phyloP scores from a whole-genome alignment of 139 green algal genomes.

The Marvania coccoides region DNA sequence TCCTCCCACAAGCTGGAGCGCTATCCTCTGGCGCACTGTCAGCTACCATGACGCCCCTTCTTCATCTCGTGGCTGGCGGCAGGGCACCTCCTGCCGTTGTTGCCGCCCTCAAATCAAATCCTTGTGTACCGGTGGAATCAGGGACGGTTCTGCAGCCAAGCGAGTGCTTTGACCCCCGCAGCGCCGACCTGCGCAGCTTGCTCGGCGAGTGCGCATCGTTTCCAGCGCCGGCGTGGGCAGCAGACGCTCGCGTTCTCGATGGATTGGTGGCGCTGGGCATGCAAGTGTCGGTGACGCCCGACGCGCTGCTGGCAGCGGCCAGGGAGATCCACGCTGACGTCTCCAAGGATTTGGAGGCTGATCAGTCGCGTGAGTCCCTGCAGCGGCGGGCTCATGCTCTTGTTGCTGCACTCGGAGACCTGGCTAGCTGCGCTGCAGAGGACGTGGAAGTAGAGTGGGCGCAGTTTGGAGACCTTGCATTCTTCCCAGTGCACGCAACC shows the following conservation, averaged over 20 bases:
- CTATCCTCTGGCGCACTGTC: not conserved
- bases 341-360: too few relatives aligned
- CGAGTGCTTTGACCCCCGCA: constrained; percentile 47
- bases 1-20: not conserved
- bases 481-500: too few relatives aligned
- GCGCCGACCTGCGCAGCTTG: constrained; percentile 23
- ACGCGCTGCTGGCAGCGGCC: constrained; percentile 40
- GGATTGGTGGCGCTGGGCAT: constrained; percentile 44
- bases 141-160: constrained; percentile 7
- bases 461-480: too few relatives aligned
- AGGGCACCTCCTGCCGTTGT: not conserved
- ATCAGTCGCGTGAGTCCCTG: too few relatives aligned
- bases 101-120: not conserved
- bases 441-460: too few relatives aligned
- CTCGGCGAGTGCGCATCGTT: constrained; percentile 41
- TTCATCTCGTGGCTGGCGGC: not conserved
- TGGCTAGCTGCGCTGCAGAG: too few relatives aligned
- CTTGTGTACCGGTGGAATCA: not conserved
- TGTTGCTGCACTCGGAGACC: too few relatives aligned
- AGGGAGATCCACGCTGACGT: constrained; percentile 15
- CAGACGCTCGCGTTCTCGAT: constrained; percentile 27
- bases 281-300: constrained; percentile 17
- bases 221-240: constrained; percentile 27
- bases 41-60: not conserved
- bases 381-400: too few relatives aligned